Base-by-base conservation (phyloP, 2,329 filamentous ascomycete genomes). In the Lithohypha guttulata region DNA sequence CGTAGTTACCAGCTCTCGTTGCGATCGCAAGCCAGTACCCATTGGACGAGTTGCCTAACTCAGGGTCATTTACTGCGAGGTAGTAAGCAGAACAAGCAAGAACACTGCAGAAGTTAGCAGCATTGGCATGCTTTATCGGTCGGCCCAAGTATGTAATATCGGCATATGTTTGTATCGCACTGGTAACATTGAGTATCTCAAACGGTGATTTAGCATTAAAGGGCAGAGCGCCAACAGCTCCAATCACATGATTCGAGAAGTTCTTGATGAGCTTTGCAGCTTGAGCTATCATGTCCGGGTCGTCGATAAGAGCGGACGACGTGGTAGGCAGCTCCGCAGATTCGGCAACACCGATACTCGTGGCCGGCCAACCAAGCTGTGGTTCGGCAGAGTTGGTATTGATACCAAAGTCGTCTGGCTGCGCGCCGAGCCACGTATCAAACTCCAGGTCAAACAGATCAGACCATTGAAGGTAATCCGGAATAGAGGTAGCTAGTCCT, bases 201-300 rank as follows among this genome's bases (percentile, higher is more conserved):
- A 55, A 60, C 2, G 57, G 57, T 1, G 56, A 56, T 35, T 59
- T 59, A 20, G 53, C 45, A 2, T 52, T 50, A 4, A 53, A 45
- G 2, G 55, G 55, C 33, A 59, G 50, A 8, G 53, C 50, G 46
- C 53, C 51, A 34, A 59, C 54, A 3, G 53, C 52, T 1, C 51
- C 49, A 23, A 59, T 54, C 3, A 60, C 54, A 13, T 49, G 42
- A 23, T 57, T 51, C 15, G 55, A 53, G 21, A 58, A 60, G 36
- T 59, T 51, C 36, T 52, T 56, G 1, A 60, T 38, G 0, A 58
- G 44, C 9, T n/a, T 13, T 19, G 25, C 26, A 9, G 35, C 35
- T 23, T 31, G 18, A 21, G 22, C 17, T 13, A 14, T 31, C 11
- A 39, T 13, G 2, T 21, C 27, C 3, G n/a, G 19, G 19, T 39